Evolutionary conservation across 495 filamentous ascomycete genomes (phyloP), one percentile per base, ranked within the genome.

Genomic region (Hyphodiscus hymeniophilus): DNA sequence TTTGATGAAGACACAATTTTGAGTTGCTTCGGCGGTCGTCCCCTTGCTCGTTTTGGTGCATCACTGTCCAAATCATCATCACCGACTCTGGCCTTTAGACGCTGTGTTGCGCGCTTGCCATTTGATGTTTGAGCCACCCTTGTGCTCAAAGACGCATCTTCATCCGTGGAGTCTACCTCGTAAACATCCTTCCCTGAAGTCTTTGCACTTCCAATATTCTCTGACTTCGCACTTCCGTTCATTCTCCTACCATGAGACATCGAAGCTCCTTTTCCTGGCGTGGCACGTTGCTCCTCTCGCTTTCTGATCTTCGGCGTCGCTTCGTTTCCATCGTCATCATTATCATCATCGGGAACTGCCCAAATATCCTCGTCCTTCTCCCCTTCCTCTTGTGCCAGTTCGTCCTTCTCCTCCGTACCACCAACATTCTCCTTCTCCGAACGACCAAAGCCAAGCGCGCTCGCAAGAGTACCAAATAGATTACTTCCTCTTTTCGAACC

Each of bases 351-450:
- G 11, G 32, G 43, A 21, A 46, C 43, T 12, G 47, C 48, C 38
- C 38, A 46, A 16, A 48, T 48, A 51, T 47, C 47, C 3, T 12
- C 22, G 3, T 43, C 31, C 33, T 48, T 42, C 21, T 40, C 21
- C 3, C 42, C 42, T 8, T 38, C 39, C 6, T 40, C 42, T 2
- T 17, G 32, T 26, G 16, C 42, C 18, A 54, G 39, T 31, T 51
- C 43, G 32, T 54, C 51, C 8, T 21, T 46, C 3, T 51, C 50
- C 1, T 47, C 44, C 3, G 7, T 34, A 15, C 7, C 39, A 17
- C 11, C 38, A 24, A 38, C 24, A 28, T 43, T 33, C 13, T 42
- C 38, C 17, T 54, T 55, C 28, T 51, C 52, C 23, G 52, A 49
- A 10, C 38, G 43, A 10, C 34, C 39, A 48, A 5, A 31, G 8